Base-by-base conservation (phyloP, 2,329 filamentous ascomycete genomes). In the Penicillium verrucosum region DNA sequence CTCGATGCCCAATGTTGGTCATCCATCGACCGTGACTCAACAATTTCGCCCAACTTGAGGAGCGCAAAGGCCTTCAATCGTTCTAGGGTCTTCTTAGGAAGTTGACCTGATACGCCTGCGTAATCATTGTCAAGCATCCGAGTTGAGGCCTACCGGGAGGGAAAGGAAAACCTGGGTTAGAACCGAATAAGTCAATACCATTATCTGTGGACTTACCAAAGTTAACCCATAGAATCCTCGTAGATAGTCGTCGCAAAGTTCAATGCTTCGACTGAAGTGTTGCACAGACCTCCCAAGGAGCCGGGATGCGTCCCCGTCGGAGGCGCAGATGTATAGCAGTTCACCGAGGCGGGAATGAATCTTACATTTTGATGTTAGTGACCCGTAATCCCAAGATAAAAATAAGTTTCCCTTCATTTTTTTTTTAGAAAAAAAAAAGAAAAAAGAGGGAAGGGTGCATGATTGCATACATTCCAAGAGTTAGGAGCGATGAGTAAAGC, bases 161-260 rank as follows among this genome's bases (percentile, higher is more conserved):
- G 21, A 21, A 21, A 21, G 25, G 29, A 27, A 57, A 14, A 21
- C 4, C 42, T 18, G 30, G 6, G 43, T 56, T 21, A 49, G 51
- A 27, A 38, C 40, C 11, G 14, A 41, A 53, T 16, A 37, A 30
- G 29, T 18, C 25, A 23, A 25, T 21, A 53, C 8, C n/a, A 44
- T 54, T 5, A 41, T 25, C 14, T 11, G 10, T 30, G 32, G 21
- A 64, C 83, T 68, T 75, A 92, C 88, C 74, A 92, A 73, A 72
- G 93, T 94, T 58, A 99, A 78, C 7, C 94, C 94, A 74, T 96
- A 97, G 73, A 92, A 96, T 1, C 92, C 94, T 59, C 94, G 86
- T 60, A 97, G 75, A 71, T 97, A 97, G 70, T 92, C 87, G 66
- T 97, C 90, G 69, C 94, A 97, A 51, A 99, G 83, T 77, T 99